Percentiles rank a stretch among this genome's conserved stretches.
phyloP scores from a whole-genome alignment of 805 yeast species.

The Saturnispora saitoi region DNA sequence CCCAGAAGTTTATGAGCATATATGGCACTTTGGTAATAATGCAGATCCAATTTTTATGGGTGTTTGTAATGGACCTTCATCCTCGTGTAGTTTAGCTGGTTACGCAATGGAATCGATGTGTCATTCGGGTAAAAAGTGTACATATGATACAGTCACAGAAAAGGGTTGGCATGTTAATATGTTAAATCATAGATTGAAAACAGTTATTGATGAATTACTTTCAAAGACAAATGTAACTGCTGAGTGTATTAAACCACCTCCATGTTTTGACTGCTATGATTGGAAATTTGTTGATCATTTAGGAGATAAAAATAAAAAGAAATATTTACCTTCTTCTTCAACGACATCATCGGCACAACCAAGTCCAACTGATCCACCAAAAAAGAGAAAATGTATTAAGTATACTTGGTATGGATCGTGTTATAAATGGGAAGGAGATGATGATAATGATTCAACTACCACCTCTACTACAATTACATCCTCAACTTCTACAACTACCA shows the following conservation, averaged over 20 bases:
- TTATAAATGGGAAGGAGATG: constrained; percentile 29
- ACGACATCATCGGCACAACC: constrained; percentile 1
- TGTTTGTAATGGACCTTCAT: constrained; percentile 88
- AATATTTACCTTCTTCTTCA: constrained; percentile 23
- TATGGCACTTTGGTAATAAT: constrained; percentile 94
- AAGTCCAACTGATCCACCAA: constrained; percentile 17
- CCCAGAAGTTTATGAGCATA: constrained; percentile 65
- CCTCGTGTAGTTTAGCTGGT: constrained; percentile 84
- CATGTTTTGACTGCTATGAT: constrained; percentile 83
- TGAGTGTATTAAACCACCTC: constrained; percentile 61
- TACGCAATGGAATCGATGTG: constrained; percentile 96
- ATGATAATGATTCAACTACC: constrained; percentile 4
- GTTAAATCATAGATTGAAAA: constrained; percentile 82
- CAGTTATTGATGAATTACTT: constrained; percentile 78
- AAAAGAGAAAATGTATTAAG: constrained; percentile 41
- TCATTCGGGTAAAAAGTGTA: constrained; percentile 81
- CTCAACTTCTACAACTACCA: not conserved
- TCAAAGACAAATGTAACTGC: constrained; percentile 70
- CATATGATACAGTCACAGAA: constrained; percentile 84
- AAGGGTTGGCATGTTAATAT: constrained; percentile 86
- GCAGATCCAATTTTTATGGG: constrained; percentile 98
- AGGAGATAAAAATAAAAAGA: constrained; percentile 22
- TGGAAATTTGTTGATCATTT: constrained; percentile 67
- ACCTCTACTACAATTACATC: not conserved
- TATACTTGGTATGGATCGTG: constrained; percentile 60